These are phyloP conservation scores for Cyclanthera cordifolia DNA, from an alignment of 306 rosid species.

Conservation along the genomic window DNA sequence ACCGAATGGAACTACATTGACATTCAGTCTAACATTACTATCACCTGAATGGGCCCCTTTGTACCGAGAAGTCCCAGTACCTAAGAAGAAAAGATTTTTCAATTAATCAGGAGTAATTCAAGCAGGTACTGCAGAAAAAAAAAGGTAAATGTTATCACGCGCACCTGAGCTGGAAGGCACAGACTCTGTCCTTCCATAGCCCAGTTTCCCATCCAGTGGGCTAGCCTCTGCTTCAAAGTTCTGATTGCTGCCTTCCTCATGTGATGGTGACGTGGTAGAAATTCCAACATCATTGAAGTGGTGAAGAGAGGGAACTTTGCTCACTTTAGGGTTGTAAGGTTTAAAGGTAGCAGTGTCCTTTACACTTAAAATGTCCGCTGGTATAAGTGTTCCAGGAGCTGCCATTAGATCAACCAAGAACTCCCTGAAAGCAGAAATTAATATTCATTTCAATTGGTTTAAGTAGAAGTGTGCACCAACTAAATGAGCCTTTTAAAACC, in stretches of 20 bases:
- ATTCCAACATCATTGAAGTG: slow-evolving; percentile 36
- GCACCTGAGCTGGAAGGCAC: slow-evolving; percentile 31
- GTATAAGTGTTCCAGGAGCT: slow-evolving; percentile 91
- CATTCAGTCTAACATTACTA: slow-evolving; percentile 57
- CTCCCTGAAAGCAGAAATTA: slow-evolving; percentile 57
- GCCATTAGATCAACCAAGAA: slow-evolving; percentile 99
- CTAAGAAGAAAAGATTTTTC: slow-evolving; percentile 37
- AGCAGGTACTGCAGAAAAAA: slow-evolving; percentile 28
- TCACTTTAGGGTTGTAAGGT: slow-evolving; percentile 45
- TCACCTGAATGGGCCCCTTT: slow-evolving; percentile 65
- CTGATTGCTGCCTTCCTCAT: slow-evolving; percentile 74
- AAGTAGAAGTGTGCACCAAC: background rate
- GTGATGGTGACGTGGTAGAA: slow-evolving; percentile 35
- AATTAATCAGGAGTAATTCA: slow-evolving; percentile 29
- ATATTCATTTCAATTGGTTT: background rate
- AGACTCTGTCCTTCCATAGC: slow-evolving; percentile 43
- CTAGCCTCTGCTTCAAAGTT: slow-evolving; percentile 28
- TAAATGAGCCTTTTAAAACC: background rate
- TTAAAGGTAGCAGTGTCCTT: slow-evolving; percentile 38
- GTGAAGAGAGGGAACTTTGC: slow-evolving; percentile 32
- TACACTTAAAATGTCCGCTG: slow-evolving; percentile 59
- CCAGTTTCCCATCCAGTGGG: slow-evolving; percentile 34
- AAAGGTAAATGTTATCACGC: slow-evolving; percentile 30
- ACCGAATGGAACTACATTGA: slow-evolving; percentile 70
- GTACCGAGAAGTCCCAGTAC: slow-evolving; percentile 39